Conservation (phyloP, 495 filamentous ascomycete genomes). For the Evernia prunastri region DNA sequence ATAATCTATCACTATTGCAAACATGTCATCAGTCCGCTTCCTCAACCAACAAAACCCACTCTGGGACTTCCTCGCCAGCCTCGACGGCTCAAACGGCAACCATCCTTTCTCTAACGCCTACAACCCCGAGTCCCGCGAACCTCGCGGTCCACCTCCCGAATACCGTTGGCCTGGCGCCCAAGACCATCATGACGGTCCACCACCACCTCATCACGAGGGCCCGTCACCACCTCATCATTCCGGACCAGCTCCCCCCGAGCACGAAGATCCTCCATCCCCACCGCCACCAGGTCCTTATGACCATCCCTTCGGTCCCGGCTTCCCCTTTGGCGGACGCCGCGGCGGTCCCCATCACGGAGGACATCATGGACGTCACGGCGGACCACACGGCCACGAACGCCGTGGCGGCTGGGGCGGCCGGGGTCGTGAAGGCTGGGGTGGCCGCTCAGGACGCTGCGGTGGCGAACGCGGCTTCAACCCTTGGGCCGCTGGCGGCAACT, state of each 20-base stretch:
- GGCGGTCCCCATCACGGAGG: conserved; percentile 22
- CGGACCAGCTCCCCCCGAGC: conserved; percentile 16
- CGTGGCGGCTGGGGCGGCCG: conserved; percentile 23
- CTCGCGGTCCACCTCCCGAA: conserved; percentile 18
- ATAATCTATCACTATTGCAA: conserved; percentile 1
- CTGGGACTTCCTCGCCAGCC: conserved; percentile 33
- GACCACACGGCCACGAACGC: conserved; percentile 18
- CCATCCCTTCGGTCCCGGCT: conserved; percentile 27
- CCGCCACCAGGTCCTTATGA: conserved; percentile 20
- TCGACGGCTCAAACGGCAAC: conserved; percentile 29
- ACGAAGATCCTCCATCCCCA: conserved; percentile 24
- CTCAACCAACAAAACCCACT: conserved; percentile 35
- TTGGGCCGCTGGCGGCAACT: conserved; percentile 23
- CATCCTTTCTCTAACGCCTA: conserved; percentile 38
- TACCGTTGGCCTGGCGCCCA: conserved; percentile 3
- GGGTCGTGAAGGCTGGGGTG: conserved; percentile 19
- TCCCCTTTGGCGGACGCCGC: conserved; percentile 18
- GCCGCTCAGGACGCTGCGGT: conserved; percentile 23
- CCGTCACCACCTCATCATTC: not conserved
- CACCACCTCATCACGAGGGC: not conserved
- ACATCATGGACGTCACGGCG: conserved; percentile 12
- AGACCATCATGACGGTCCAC: not conserved
- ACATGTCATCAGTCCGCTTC: conserved; percentile 29
- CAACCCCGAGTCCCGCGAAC: conserved; percentile 22
- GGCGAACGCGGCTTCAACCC: conserved; percentile 16